Evolutionary conservation across 805 yeast genomes (phyloP).

Genomic region (Hemisphaericaspora nanyangensis): DNA sequence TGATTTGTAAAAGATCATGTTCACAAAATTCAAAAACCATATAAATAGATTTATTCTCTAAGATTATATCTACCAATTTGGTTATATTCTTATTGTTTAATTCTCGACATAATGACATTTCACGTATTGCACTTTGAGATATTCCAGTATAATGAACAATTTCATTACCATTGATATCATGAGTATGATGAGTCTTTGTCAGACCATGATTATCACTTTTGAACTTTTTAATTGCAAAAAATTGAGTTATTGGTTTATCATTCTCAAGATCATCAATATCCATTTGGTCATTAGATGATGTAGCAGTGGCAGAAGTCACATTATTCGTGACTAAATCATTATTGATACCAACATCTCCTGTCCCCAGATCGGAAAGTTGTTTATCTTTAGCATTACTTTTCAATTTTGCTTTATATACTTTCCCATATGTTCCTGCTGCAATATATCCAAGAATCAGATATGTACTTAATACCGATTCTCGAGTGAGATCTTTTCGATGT

Average conservation of each 20-base stretch:
- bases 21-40: slow-evolving; percentile 97
- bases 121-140: slow-evolving; percentile 93
- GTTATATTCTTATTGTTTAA: slow-evolving; percentile 77
- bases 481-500: slow-evolving; percentile 53
- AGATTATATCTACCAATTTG: slow-evolving; percentile 71
- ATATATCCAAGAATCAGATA: slow-evolving; percentile 91
- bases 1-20: slow-evolving; percentile 89
- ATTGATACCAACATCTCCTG: neutral
- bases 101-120: slow-evolving; percentile 92
- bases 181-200: slow-evolving; percentile 28
- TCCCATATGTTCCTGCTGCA: slow-evolving; percentile 98
- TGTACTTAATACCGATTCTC: slow-evolving; percentile 75
- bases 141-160: slow-evolving; percentile 88
- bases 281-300: neutral
- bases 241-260: slow-evolving; percentile 19
- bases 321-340: too few species aligned
- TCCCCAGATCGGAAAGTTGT: slow-evolving; percentile 10
- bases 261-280: slow-evolving; percentile 1
- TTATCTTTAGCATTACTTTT: slow-evolving; percentile 15
- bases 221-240: slow-evolving; percentile 91
- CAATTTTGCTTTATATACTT: slow-evolving; percentile 83
- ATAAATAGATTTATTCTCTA: slow-evolving; percentile 86
- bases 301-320: too few species aligned
- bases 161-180: slow-evolving; percentile 60
- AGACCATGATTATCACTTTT: slow-evolving; percentile 63